Evolutionary conservation across 169 alveolate genomes (phyloP), one percentile per base, ranked within the genome.

Genomic region (Eimeria falciformis): DNA sequence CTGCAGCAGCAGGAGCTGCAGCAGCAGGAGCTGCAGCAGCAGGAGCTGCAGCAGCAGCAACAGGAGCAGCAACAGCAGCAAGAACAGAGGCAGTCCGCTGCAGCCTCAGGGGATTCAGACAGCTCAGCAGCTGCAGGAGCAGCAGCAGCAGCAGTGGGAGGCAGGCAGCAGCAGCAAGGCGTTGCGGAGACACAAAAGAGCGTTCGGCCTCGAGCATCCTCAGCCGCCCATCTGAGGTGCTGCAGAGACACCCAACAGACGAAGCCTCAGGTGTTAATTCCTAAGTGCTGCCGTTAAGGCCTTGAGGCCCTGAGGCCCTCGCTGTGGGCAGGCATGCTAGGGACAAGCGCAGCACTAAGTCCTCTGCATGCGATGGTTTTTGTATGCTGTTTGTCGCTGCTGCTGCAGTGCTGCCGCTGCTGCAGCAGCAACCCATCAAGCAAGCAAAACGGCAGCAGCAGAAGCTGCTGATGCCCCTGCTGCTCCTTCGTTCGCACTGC

Each of bases 91-190:
- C 82, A 9, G 82, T 17, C 82, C 17, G 82, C 82, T 21, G 21
- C 14, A 14, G 55, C n/a, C 25, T 40, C 85, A 17, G 58, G 11
- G 85, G 58, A 25, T 45, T 65, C 65, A 17, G 85, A 17, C 27
- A 25, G 14, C 12, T 18, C 77, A 65, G 77, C 58, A 21, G 85
- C 85, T 43, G 85, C 7, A 45, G 85, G 46, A 40, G 62, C 85
- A 75, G 11, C 66, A 12, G 62, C 6, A 40, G 85, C 85, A 75
- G 85, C 85, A 75, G 66, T 66, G 46, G 77, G 37, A n/a, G 55
- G 17, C 56, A 11, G 55, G 53, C 82, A 71, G 82, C 82, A 37
- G 82, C 82, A 33, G 40, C 40, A 33, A 2, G 2, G 2, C 40
- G 40, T 33, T 33, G 40, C 40, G 40, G 40, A 33, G 40, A 33